phyloP scores from a whole-genome alignment of 345 rosid species.

The Draba incana region DNA sequence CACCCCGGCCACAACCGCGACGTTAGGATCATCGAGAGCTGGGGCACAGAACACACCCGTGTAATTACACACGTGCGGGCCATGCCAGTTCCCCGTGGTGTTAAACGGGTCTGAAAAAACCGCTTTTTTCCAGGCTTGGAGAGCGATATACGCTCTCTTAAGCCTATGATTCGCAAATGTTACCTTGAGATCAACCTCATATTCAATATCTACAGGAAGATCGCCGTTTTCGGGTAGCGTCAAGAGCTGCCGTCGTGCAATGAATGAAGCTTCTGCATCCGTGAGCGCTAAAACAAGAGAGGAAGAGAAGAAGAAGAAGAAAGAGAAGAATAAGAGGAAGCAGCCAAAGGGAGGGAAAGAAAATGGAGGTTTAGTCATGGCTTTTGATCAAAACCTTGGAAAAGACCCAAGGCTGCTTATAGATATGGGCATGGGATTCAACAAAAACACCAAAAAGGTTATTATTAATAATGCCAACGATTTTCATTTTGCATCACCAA shows the following conservation, averaged over 20 bases:
- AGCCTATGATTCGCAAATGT: slow-evolving; percentile 64
- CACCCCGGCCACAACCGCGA: slow-evolving; percentile 63
- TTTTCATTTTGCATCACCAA: slow-evolving; percentile 32
- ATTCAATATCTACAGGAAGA: slow-evolving; percentile 45
- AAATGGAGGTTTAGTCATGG: slow-evolving; percentile 47
- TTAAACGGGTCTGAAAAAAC: slow-evolving; percentile 76
- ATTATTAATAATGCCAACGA: slow-evolving; percentile 33
- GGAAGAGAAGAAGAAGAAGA: slow-evolving; percentile 33
- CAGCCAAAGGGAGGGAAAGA: slow-evolving; percentile 57
- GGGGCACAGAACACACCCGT: slow-evolving; percentile 74
- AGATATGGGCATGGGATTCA: slow-evolving; percentile 37
- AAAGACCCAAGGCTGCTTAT: slow-evolving; percentile 77
- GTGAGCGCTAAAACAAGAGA: slow-evolving; percentile 50
- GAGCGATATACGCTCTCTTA: slow-evolving; percentile 63
- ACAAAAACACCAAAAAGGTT: slow-evolving; percentile 31
- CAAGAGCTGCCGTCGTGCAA: slow-evolving; percentile 70
- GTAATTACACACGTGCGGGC: slow-evolving; percentile 63
- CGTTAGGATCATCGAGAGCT: slow-evolving; percentile 57
- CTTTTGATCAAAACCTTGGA: slow-evolving; percentile 54
- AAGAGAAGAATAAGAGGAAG: slow-evolving; percentile 43
- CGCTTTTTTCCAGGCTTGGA: slow-evolving; percentile 79
- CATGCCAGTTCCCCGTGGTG: slow-evolving; percentile 74
- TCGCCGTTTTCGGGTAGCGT: slow-evolving; percentile 46
- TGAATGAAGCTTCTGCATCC: slow-evolving; percentile 57
- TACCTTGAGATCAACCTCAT: slow-evolving; percentile 40